These are phyloP conservation scores for Pestalotiopsis sp. DNA, from an alignment of 2,329 filamentous ascomycete genomes.

Conservation along the genomic window DNA sequence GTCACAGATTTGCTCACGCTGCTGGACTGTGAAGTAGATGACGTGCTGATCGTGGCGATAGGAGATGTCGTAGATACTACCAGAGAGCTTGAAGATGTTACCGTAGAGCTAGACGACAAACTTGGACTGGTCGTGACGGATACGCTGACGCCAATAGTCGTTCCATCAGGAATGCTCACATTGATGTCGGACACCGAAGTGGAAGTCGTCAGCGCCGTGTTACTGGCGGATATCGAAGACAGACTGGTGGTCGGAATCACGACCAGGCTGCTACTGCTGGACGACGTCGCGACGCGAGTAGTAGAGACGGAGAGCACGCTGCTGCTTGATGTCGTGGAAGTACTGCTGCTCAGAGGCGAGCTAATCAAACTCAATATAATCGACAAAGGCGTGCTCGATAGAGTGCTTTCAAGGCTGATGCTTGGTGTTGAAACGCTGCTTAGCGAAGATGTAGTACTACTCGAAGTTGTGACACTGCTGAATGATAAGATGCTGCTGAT, in stretches of 20 bases:
- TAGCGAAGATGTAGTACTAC: no score
- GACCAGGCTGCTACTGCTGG: not conserved
- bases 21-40: not conserved
- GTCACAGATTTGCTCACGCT: not conserved
- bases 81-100: not conserved
- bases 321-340: not conserved
- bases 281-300: not conserved
- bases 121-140: not conserved
- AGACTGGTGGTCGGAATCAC: not conserved
- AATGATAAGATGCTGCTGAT: not conserved
- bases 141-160: not conserved
- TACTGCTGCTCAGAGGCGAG: not conserved
- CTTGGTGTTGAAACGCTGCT: no score
- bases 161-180: not conserved
- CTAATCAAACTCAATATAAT: no score
- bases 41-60: not conserved
- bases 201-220: not conserved
- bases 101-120: not conserved
- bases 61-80: not conserved
- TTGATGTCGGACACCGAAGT: not conserved
- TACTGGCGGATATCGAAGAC: not conserved
- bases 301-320: not conserved
- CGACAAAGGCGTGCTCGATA: no score
- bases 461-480: no score
- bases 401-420: no score